A percentile compares a stretch with the other conserved stretches of the same genome.
Evolutionary conservation across 2,329 filamentous ascomycete species (phyloP).

Genomic region (Neospermospora avenae): DNA sequence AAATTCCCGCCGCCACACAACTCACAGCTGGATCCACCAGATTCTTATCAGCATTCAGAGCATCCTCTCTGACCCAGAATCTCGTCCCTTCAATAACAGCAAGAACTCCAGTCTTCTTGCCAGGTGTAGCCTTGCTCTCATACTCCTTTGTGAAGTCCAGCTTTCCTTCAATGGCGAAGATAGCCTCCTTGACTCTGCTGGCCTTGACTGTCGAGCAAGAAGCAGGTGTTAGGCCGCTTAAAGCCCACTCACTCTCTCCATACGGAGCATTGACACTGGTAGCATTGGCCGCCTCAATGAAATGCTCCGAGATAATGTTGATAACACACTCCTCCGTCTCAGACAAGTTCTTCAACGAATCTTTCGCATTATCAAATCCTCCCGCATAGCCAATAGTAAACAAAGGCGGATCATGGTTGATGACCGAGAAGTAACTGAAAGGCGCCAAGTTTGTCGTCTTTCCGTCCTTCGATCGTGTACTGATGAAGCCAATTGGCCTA

Average conservation of each 20-base stretch:
- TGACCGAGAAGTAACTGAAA: constrained; percentile 81
- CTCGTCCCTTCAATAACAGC: constrained; percentile 77
- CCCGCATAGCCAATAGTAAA: constrained; percentile 61
- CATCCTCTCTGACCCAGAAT: constrained; percentile 90
- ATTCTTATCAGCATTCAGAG: constrained; percentile 72
- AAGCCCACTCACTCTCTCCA: constrained; percentile 73
- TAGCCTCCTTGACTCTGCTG: constrained; percentile 74
- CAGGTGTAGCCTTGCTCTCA: constrained; percentile 66
- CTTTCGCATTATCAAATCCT: constrained; percentile 58
- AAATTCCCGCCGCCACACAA: constrained; percentile 16
- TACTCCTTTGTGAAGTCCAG: constrained; percentile 74
- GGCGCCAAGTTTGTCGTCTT: constrained; percentile 73
- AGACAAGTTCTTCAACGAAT: constrained; percentile 71
- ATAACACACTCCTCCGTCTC: constrained; percentile 75
- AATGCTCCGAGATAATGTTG: constrained; percentile 84
- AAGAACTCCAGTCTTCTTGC: constrained; percentile 71
- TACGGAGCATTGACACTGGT: constrained; percentile 74
- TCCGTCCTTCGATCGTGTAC: constrained; percentile 57
- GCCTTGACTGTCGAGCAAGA: constrained; percentile 63
- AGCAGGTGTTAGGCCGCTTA: constrained; percentile 71
- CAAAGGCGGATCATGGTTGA: constrained; percentile 82
- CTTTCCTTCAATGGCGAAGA: constrained; percentile 80
- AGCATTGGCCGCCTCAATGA: constrained; percentile 84
- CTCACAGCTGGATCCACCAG: constrained; percentile 67
- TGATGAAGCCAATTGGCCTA: constrained; percentile 70